Evolutionary conservation across 2,329 filamentous ascomycete species (phyloP), one percentile per base, ranked within the genome.

Genomic region (Penicillium expansum): DNA sequence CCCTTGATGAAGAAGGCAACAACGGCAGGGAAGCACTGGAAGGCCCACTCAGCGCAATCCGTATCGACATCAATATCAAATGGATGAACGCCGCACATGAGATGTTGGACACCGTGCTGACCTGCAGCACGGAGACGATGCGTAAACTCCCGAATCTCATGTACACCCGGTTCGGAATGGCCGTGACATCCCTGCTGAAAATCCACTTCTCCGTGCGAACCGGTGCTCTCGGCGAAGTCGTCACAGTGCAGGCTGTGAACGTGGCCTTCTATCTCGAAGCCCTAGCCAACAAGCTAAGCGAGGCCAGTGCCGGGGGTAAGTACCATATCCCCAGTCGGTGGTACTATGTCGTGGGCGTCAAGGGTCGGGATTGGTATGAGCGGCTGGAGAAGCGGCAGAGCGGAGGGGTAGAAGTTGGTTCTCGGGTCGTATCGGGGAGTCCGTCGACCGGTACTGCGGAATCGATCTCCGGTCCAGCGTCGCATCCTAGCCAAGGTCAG

Each of bases 71-170:
- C 57, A 73, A 65, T 3, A 64, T 74, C 41, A 74, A 73, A 62
- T 74, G 71, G 71, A 67, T 74, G 70, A 68, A 71, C 42, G 67
- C 71, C 20, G 68, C 71, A 11, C 72, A 73, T 8, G 66, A 70
- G 48, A 50, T 74, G 50, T 64, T 74, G 16, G 66, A 74, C 48
- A 64, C 67, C 2, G 66, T 72, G 22, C 58, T 73, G 33, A 62
- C 56, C 35, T 74, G 71, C 55, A 71, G 70, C 54, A 67, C 65
- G 14, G 69, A 72, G 14, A 67, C 69, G 9, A 62, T 73, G 63
- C 69, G 70, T 32, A 67, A 68, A 54, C 57, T 74, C 39, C 70
- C 72, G 11, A 74, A 71, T 43, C 49, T 73, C 13, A 67, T 67
- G 32, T 74, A 73, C 49, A 71, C 67, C 1, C 69, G 70, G 14